A percentile compares a stretch with the other conserved stretches of the same genome.
Evolutionary conservation across 2,329 filamentous ascomycete species (phyloP).

Genomic region (Teratosphaeriaceae sp.): DNA sequence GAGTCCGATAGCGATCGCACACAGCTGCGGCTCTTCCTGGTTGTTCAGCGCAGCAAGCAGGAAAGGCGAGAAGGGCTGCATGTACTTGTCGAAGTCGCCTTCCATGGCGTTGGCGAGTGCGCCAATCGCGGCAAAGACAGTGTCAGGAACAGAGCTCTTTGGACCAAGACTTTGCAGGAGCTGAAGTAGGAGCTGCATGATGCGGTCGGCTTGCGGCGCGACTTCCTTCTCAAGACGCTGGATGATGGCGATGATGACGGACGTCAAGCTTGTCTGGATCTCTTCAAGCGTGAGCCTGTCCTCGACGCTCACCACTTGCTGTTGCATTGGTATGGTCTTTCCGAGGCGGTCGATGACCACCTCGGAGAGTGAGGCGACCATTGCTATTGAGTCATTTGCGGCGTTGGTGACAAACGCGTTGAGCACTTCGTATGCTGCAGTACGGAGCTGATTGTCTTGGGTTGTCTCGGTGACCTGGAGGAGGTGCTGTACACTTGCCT

Average conservation of each 20-base stretch:
- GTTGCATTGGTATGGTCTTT: constrained; percentile 80
- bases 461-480: constrained; percentile 82
- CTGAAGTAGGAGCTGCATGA: constrained; percentile 84
- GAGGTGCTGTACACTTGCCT: constrained; percentile 80
- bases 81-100: constrained; percentile 92
- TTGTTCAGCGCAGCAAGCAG: constrained; percentile 91
- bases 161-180: constrained; percentile 68
- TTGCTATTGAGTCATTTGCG: constrained; percentile 73
- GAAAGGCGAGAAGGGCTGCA: constrained; percentile 90
- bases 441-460: constrained; percentile 81
- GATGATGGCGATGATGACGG: constrained; percentile 85
- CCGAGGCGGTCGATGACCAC: constrained; percentile 88
- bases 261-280: constrained; percentile 93
- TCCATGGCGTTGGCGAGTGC: constrained; percentile 87
- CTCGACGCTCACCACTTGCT: constrained; percentile 92
- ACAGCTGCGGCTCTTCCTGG: constrained; percentile 89
- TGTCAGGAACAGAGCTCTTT: constrained; percentile 93
- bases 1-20: constrained; percentile 94
- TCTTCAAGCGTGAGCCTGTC: constrained; percentile 94
- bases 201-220: constrained; percentile 79
- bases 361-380: constrained; percentile 75
- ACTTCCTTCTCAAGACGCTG: constrained; percentile 88
- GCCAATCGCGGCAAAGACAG: constrained; percentile 85
- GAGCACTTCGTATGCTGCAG: constrained; percentile 93
- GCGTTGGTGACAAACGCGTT: constrained; percentile 91